Base-by-base conservation (phyloP, 2,329 filamentous ascomycete genomes). In the Aphanocladium album region DNA sequence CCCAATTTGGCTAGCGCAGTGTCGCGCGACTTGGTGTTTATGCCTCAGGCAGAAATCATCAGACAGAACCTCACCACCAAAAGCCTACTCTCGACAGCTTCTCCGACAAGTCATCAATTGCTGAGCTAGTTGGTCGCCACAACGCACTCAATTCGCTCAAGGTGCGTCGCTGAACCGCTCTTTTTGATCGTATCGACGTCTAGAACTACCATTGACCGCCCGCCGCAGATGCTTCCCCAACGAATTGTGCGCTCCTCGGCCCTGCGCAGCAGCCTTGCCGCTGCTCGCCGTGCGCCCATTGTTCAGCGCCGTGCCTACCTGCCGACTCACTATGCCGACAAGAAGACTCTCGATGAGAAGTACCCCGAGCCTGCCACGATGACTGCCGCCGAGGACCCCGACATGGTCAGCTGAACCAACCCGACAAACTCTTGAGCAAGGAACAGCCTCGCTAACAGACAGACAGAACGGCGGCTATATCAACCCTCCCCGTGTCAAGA, bases 381-480 rank as follows among this genome's bases (percentile, higher is more conserved):
- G 59, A 80, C 77, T 62, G 85, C 88, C 33, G 79, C 83, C 57
- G 82, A 88, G 70, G 87, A 89, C 67, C 88, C 88, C 23, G 79
- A 77, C 64, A 85, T 86, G 85, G 87, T 88, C 68, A 74, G 83
- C 78, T 39, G 41, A 46, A 30, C n/a, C 37, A 17, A 35, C 46
- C 21, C 33, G 14, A 21, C 35, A 21, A 19, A 23, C 9, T 21
- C 16, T 19, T 12, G 12, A 17, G 21, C 45, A 47, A 55, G 23
- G 8, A 23, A 57, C 43, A 45, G 17, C 16, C n/a, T 11, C 11
- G 37, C 47, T 59, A 52, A 59, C 25, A 5, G 9, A 59, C 66
- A 64, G 23, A 62, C 73, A 93, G 89, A 96, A 93, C 76, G 91
- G 90, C 71, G 89, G 89, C 75, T 95, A 91, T 75, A 83, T 90